Base-by-base conservation (phyloP, 176 grass and related monocot species). In the Guadua angustifolia region DNA sequence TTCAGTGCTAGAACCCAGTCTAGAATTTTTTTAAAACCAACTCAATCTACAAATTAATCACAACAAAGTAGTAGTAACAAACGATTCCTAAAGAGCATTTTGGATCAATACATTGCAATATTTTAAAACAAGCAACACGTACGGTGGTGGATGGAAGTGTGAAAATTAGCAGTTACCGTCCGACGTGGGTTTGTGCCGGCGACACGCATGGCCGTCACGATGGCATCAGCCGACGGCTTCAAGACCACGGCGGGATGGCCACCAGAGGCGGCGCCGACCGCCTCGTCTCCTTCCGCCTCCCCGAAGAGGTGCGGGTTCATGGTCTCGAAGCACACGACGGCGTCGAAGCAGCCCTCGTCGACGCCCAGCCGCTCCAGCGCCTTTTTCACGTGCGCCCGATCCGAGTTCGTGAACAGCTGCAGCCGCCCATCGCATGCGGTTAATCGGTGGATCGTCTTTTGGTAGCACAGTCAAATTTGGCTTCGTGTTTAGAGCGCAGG, bases 381-480 rank as follows among this genome's bases (percentile, higher is more conserved):
- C 66, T 33, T 82, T 66, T 29, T 86, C 75, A 92, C 75, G 76
- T 98, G 95, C 79, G 77, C 79, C 25, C 88, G 82, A 42, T 98
- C 95, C 18, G 95, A 98, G 88, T 98, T 98, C 0, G 95, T 98
- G 83, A 98, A 98, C 63, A 98, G 60, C 95, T 97, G 92, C 70
- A 44, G 11, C 7, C 42, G 11, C 19, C 5, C 0, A 10, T 22
- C 11, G n/a, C 1, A 73, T 59, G 57, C 15, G 33, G 36, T 4
- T 64, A 52, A 10, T 10, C 2, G 2, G 21, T 4, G 8, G 18
- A 56, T 7, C 52, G 8, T 17, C 15, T 4, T 1, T 16, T 17
- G 49, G 45, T 0, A 47, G 12, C 45, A 4, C 45, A 13, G 12
- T 13, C 45, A 47, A 14, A 47, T 47, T 4, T 13, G 45, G 45